Evolutionary conservation across 2,329 filamentous ascomycete genomes (phyloP).

Genomic region (Dothistroma pini): DNA sequence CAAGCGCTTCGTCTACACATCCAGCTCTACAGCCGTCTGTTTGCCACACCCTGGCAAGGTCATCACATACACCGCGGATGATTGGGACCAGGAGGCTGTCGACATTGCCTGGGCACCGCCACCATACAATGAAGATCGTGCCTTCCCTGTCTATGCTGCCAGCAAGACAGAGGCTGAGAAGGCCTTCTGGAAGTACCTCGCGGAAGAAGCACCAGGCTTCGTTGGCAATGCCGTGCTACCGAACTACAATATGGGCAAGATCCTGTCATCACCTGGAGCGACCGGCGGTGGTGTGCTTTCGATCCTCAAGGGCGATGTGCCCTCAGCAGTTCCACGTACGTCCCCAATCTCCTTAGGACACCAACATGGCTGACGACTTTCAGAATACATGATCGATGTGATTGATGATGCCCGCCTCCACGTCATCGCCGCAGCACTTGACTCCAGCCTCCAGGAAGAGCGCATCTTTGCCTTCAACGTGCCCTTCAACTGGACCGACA

Average conservation of each 20-base stretch:
- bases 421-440: conserved; percentile 47
- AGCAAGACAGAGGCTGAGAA: conserved; percentile 48
- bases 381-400: conserved; percentile 43
- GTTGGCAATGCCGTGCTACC: conserved; percentile 40
- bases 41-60: conserved; percentile 36
- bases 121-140: conserved; percentile 25
- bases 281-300: conserved; percentile 13
- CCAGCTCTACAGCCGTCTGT: conserved; percentile 37
- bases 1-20: conserved; percentile 45
- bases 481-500: conserved; percentile 46
- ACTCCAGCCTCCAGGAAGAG: conserved; percentile 45
- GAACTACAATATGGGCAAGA: conserved; percentile 27
- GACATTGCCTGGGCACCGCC: conserved; percentile 35
- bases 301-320: conserved; percentile 22
- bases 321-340: conserved; percentile 19
- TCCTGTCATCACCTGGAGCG: conserved; percentile 18
- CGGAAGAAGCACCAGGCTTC: conserved; percentile 44
- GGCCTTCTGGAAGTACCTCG: conserved; percentile 46
- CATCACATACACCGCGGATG: conserved; percentile 32
- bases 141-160: conserved; percentile 42
- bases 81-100: conserved; percentile 32
- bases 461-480: conserved; percentile 54
- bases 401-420: conserved; percentile 52
- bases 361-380: background rate
- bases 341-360: background rate